Percentiles rank a stretch among this genome's conserved stretches.
Conservation (phyloP, 768 basidiomycete species). For the Neoboletus magnificus region DNA sequence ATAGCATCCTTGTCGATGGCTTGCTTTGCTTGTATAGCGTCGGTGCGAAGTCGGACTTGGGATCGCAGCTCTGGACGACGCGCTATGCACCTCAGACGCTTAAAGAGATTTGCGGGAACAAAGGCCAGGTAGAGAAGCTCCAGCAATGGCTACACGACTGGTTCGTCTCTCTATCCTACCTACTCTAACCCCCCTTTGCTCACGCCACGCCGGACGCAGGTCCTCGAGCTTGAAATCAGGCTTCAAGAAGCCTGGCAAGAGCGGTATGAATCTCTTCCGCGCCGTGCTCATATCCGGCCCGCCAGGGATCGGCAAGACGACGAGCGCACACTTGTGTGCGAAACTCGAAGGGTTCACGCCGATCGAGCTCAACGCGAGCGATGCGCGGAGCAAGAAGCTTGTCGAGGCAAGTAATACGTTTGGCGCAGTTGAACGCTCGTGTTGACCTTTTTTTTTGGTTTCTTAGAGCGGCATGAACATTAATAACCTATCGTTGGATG, state of each 20-base stretch:
- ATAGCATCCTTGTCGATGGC: too few relatives aligned
- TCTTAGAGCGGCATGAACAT: constrained; percentile 83
- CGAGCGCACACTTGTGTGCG: constrained; percentile 89
- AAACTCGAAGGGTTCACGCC: constrained; percentile 88
- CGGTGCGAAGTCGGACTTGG: constrained; percentile 41
- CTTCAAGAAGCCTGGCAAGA: constrained; percentile 95
- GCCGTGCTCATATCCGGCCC: constrained; percentile 90
- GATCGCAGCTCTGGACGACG: constrained; percentile 87
- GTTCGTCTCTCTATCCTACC: constrained; percentile 41
- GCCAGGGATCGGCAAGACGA: constrained; percentile 98
- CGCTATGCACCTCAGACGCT: constrained; percentile 87
- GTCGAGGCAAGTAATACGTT: constrained; percentile 62
- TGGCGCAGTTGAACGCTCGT: not conserved
- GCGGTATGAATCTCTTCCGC: constrained; percentile 79
- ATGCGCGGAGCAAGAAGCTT: constrained; percentile 92
- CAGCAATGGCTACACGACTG: constrained; percentile 86
- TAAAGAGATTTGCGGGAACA: constrained; percentile 96
- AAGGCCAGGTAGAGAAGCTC: constrained; percentile 84
- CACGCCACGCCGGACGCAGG: constrained; percentile 42
- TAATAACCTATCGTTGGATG: constrained; percentile 84
- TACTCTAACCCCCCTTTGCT: not conserved
- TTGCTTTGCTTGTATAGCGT: not conserved
- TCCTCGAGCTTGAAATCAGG: constrained; percentile 61
- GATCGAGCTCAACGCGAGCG: constrained; percentile 96
- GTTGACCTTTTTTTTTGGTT: not conserved